These are phyloP conservation scores for Camellia lanceoleosa DNA, from an alignment of 148 eudicot genomes.

Conservation along the genomic window DNA sequence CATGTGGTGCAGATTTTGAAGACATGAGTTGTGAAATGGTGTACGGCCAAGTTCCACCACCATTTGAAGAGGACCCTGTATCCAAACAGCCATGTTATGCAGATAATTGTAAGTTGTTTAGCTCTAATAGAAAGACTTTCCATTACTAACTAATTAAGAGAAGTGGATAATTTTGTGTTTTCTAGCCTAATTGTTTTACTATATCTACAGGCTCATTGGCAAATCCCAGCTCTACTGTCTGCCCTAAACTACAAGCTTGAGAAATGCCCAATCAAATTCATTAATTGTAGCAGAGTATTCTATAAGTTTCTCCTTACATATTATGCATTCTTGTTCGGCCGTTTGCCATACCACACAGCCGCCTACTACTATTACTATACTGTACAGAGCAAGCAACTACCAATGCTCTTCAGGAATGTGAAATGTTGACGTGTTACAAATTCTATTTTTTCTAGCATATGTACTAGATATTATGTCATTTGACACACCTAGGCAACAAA, in stretches of 20 bases:
- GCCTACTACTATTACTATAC: too few species aligned
- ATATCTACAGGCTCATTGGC: conserved; percentile 67
- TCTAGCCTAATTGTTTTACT: not conserved
- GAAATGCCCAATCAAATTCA: not conserved
- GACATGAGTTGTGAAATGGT: conserved; percentile 98
- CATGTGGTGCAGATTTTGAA: conserved; percentile 65
- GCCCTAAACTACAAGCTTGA: conserved; percentile 65
- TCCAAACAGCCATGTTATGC: conserved; percentile 73
- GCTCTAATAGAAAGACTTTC: not conserved
- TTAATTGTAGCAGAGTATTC: too few species aligned
- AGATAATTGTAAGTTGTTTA: conserved; percentile 57
- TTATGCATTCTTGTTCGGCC: too few species aligned
- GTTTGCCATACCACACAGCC: not conserved
- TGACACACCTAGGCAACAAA: not conserved
- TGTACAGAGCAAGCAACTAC: not conserved
- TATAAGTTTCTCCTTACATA: too few species aligned
- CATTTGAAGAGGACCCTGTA: conserved; percentile 73
- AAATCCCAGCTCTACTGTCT: conserved; percentile 47
- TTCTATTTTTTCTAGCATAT: not conserved
- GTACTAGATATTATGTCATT: not conserved
- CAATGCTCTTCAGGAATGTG: not conserved
- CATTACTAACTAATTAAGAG: too few species aligned
- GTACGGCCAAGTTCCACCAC: conserved; percentile 86
- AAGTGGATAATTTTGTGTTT: not conserved
- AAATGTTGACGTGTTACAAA: not conserved